These are phyloP conservation scores for Podaxis rugospora DNA, from an alignment of 768 basidiomycete species.

Conservation along the genomic window DNA sequence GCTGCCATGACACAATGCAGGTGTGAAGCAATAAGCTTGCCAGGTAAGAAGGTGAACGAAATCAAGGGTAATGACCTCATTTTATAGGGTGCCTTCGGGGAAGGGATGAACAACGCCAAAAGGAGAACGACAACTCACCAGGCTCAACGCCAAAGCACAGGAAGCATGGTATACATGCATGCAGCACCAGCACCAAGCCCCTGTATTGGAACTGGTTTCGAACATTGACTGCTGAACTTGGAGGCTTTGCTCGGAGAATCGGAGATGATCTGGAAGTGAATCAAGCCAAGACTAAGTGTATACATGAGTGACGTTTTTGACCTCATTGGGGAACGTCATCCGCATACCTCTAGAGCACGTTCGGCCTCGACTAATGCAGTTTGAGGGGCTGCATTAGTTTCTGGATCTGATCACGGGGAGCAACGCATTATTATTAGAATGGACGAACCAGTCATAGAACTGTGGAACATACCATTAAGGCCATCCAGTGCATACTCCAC, in stretches of 20 bases:
- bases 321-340: constrained; percentile 11
- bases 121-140: constrained; percentile 38
- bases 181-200: constrained; percentile 77
- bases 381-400: constrained; percentile 29
- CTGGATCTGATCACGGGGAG: constrained; percentile 25
- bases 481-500: constrained; percentile 54
- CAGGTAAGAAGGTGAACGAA: constrained; percentile 12
- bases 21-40: constrained; percentile 2
- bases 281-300: constrained; percentile 53
- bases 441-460: constrained; percentile 14
- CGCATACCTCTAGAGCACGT: constrained; percentile 40
- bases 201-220: constrained; percentile 72
- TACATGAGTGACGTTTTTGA: constrained; percentile 12
- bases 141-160: constrained; percentile 56
- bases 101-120: constrained; percentile 6
- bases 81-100: not conserved
- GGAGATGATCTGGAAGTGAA: constrained; percentile 67
- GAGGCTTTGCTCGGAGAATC: constrained; percentile 66
- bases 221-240: constrained; percentile 71
- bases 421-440: not conserved
- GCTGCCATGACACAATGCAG: constrained; percentile 14
- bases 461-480: constrained; percentile 36
- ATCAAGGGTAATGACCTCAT: constrained; percentile 9
- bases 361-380: constrained; percentile 36
- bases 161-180: constrained; percentile 75